These are phyloP conservation scores for Pythium myriotylum DNA, from an alignment of 352 stramenopile genomes.

Conservation along the genomic window DNA sequence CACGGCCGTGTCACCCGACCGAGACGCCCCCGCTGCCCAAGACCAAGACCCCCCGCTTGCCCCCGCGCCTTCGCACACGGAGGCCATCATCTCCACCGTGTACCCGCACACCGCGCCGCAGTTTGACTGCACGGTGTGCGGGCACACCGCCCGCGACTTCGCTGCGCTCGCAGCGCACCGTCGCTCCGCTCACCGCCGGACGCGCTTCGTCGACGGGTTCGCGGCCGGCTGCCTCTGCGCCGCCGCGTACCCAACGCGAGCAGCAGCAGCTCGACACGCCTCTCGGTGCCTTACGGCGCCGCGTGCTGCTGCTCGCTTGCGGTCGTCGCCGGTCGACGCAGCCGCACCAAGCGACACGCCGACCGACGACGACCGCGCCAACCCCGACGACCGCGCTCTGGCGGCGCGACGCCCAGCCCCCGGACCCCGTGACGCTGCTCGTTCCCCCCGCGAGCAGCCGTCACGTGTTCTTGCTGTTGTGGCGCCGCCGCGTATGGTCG, in stretches of 20 bases:
- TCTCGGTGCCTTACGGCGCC: constrained; percentile 12
- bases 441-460: neutral
- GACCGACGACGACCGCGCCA: neutral
- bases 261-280: constrained; percentile 24
- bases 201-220: constrained; percentile 23
- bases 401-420: neutral
- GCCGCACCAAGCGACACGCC: constrained; percentile 8
- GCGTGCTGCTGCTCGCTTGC: neutral
- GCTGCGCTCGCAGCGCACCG: constrained; percentile 12
- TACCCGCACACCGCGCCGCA: constrained; percentile 25
- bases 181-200: constrained; percentile 9
- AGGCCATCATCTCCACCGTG: constrained; percentile 17
- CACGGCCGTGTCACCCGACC: too few relatives aligned
- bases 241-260: constrained; percentile 16
- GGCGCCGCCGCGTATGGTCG: too few relatives aligned
- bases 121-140: constrained; percentile 27
- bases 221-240: constrained; percentile 23
- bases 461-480: too few relatives aligned
- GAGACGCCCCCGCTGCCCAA: too few relatives aligned
- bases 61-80: too few relatives aligned
- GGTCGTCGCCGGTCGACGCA: constrained; percentile 4
- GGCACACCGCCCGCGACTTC: constrained; percentile 17
- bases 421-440: neutral
- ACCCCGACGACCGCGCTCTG: neutral
- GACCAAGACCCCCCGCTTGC: too few relatives aligned